Percentiles rank a stretch among this genome's conserved stretches.
These are phyloP conservation scores for Aspergillus leporis DNA, from an alignment of 495 filamentous ascomycete genomes.

Conservation along the genomic window DNA sequence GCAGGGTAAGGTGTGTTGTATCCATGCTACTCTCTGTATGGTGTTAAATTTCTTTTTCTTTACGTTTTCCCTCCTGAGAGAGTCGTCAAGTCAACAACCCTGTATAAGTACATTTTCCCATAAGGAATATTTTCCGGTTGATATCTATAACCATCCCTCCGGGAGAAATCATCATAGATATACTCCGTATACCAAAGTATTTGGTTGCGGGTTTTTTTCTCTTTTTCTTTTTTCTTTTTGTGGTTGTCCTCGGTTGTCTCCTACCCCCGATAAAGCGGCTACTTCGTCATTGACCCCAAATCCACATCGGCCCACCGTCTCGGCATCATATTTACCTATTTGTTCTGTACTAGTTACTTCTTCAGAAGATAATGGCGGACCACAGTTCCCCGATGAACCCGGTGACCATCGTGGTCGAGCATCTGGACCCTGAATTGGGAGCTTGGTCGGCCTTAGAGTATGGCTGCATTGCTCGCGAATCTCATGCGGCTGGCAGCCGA, in stretches of 20 bases:
- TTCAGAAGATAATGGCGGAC: slow-evolving; percentile 25
- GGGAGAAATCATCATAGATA: too few species aligned
- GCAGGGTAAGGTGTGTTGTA: too few species aligned
- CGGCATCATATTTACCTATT: neutral
- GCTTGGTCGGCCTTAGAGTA: slow-evolving; percentile 93
- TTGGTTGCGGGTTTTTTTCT: too few species aligned
- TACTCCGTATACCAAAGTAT: too few species aligned
- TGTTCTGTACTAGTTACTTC: neutral
- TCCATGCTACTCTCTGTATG: neutral
- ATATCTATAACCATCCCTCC: too few species aligned
- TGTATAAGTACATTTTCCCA: too few species aligned
- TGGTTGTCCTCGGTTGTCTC: too few species aligned
- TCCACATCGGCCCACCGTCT: neutral
- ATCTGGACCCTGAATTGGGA: slow-evolving; percentile 91
- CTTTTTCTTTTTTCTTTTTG: too few species aligned
- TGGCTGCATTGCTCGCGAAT: slow-evolving; percentile 78
- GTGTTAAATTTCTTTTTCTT: neutral
- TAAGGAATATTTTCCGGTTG: too few species aligned
- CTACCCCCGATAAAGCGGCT: neutral
- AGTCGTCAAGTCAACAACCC: too few species aligned
- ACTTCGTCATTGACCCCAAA: neutral
- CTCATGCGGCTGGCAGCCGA: slow-evolving; percentile 59
- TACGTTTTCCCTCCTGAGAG: neutral
- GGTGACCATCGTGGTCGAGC: slow-evolving; percentile 81
- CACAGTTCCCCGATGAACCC: slow-evolving; percentile 37